Evolutionary conservation across 768 basidiomycete genomes (phyloP).

Genomic region (Cantharellus anzutake): DNA sequence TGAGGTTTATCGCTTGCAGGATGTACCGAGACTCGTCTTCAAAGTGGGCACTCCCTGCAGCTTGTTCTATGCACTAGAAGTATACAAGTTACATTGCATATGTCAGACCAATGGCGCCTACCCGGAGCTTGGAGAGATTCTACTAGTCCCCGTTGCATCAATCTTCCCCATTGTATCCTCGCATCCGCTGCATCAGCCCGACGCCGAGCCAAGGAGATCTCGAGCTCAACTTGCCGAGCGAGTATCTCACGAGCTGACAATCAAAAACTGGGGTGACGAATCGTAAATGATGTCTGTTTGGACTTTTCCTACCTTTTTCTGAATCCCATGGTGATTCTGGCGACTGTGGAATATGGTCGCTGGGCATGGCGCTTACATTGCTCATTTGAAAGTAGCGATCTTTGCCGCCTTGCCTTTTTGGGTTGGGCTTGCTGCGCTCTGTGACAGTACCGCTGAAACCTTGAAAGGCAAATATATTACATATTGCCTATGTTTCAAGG

Average conservation of each 20-base stretch:
- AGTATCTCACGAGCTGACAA: constrained; percentile 5
- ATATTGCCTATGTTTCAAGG: too few species aligned
- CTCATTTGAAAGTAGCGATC: too few species aligned
- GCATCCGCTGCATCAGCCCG: not conserved
- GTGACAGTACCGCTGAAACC: too few species aligned
- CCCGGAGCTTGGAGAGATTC: not conserved
- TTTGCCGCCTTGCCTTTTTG: too few species aligned
- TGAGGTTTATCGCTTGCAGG: not conserved
- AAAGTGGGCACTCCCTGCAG: not conserved
- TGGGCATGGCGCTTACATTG: too few species aligned
- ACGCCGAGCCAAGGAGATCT: not conserved
- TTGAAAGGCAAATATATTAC: too few species aligned
- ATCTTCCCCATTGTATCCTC: not conserved
- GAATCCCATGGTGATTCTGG: too few species aligned
- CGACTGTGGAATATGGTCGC: too few species aligned
- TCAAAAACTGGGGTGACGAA: too few species aligned
- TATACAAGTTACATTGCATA: not conserved
- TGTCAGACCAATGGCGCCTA: not conserved
- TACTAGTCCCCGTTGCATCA: not conserved
- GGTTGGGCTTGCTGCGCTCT: too few species aligned
- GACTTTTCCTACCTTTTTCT: too few species aligned
- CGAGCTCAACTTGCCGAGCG: constrained; percentile 5
- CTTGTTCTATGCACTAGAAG: not conserved
- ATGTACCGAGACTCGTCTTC: not conserved
- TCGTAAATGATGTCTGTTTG: too few species aligned